Percentiles rank a stretch among this genome's conserved stretches.
phyloP scores from a whole-genome alignment of 805 yeast genomes.

The Yamadazyma takamatsuzukensis region DNA sequence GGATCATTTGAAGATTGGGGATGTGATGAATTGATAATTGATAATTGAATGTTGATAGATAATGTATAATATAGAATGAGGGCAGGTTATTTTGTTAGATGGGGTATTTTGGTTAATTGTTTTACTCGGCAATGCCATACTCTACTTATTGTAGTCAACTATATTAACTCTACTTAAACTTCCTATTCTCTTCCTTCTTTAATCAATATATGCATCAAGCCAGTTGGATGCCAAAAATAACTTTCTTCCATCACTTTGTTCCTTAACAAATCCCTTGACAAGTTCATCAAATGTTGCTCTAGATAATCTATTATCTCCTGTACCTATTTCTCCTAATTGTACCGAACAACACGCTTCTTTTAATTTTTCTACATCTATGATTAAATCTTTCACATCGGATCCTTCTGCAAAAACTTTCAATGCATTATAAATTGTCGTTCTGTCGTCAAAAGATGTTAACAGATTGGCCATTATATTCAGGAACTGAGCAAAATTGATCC shows the following conservation, averaged over 20 bases:
- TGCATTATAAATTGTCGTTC: slow-evolving; percentile 54
- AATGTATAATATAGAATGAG: too few relatives aligned
- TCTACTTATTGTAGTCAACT: too few relatives aligned
- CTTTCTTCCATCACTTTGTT: slow-evolving; percentile 54
- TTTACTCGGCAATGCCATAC: too few relatives aligned
- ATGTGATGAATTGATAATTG: slow-evolving; percentile 94
- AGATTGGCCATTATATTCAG: slow-evolving; percentile 58
- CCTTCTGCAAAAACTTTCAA: slow-evolving; percentile 48
- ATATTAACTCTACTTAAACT: too few relatives aligned
- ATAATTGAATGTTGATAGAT: slow-evolving; percentile 38
- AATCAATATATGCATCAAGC: slow-evolving; percentile 49
- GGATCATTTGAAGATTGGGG: slow-evolving; percentile 99
- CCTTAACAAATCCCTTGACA: slow-evolving; percentile 53
- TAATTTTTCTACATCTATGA: slow-evolving; percentile 47
- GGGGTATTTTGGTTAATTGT: too few relatives aligned
- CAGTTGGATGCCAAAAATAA: slow-evolving; percentile 62
- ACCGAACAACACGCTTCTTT: slow-evolving; percentile 45
- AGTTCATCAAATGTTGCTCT: slow-evolving; percentile 47
- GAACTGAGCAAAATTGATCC: slow-evolving; percentile 61
- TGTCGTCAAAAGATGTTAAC: slow-evolving; percentile 48
- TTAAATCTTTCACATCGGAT: slow-evolving; percentile 27
- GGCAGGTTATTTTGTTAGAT: too few relatives aligned
- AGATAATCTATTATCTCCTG: slow-evolving; percentile 43
- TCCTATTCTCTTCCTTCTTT: too few relatives aligned
- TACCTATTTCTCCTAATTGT: slow-evolving; percentile 42